Base-by-base conservation (phyloP, 352 stramenopile species). In the Pythium sukuiense region DNA sequence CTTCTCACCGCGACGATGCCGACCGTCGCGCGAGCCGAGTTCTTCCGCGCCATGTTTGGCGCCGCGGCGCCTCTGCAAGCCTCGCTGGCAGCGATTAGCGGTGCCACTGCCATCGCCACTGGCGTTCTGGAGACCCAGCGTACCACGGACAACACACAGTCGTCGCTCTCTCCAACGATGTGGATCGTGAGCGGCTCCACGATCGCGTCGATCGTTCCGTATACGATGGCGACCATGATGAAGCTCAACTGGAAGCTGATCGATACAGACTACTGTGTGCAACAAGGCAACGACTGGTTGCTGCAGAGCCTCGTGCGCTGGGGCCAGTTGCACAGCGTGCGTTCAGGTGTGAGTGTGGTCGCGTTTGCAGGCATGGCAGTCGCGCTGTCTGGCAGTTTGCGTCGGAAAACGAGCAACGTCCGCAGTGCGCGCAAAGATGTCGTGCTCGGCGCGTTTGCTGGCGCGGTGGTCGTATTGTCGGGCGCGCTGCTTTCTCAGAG, bases 21-120 rank as follows among this genome's bases (percentile, higher is more conserved):
- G 1, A 55, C 58, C 6, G 61, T 57, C 27, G 18, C 66, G 18
- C 70, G 72, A 20, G 56, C 55, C 3, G 41, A 66, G 18, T 78
- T 78, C 41, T 82, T 82, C 59, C 39, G 56, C 6, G 18, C 41
- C 20, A 78, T 80, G 69, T 78, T 78, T 32, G 29, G 33, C 11
- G 16, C 24, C 8, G 75, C 70, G 18, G 67, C 72, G 2, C 48
- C 39, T 1, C 30, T 76, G 41, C 66, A 80, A 45, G 61, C 57
- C 0, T 45, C 67, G 2, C 41, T 70, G 6, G 58, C 69, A 14
- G 32, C 70, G 5, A 9, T 75, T 20, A 75, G 72, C 24, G 69
- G 75, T 45, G 54, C 50, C 7, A 67, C 60, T 11, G 67, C 75
- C 4, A 24, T 79, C 14, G 30, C 55, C 16, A 59, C 48, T n/a